phyloP scores from a whole-genome alignment of 1,139 yeast species.

The Pichia sorboxylosa region DNA sequence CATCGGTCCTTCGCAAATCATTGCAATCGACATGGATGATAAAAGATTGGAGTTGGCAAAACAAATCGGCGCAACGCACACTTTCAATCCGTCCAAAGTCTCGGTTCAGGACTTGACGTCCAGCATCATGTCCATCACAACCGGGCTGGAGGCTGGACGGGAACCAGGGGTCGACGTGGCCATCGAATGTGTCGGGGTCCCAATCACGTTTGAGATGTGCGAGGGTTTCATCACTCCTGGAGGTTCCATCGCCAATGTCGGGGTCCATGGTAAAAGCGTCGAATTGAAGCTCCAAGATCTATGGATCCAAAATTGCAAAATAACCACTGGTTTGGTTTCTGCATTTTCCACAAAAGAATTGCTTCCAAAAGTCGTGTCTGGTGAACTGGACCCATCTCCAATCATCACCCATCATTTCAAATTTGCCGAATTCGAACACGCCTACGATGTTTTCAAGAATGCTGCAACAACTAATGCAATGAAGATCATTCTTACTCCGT shows the following conservation, averaged over 20 bases:
- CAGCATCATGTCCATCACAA: conserved; percentile 21
- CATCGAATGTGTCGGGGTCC: conserved; percentile 37
- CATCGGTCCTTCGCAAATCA: conserved; percentile 27
- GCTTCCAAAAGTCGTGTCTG: conserved; percentile 24
- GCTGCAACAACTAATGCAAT: conserved; percentile 35
- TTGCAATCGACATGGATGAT: conserved; percentile 34
- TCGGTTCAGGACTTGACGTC: conserved; percentile 19
- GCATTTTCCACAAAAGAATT: conserved; percentile 29
- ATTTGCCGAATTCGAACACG: conserved; percentile 46
- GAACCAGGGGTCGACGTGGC: conserved; percentile 38
- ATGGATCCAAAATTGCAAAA: conserved; percentile 34
- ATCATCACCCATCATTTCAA: conserved; percentile 55
- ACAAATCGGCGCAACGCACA: conserved; percentile 31
- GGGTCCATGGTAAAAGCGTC: conserved; percentile 35
- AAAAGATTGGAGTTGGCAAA: conserved; percentile 31
- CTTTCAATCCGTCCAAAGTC: conserved; percentile 27
- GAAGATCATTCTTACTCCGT: conserved; percentile 24
- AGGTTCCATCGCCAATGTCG: conserved; percentile 36
- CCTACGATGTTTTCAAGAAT: conserved; percentile 44
- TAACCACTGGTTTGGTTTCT: conserved; percentile 34
- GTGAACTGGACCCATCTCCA: conserved; percentile 29
- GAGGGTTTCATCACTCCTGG: conserved; percentile 35
- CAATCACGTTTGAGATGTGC: conserved; percentile 34
- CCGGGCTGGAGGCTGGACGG: conserved; percentile 13
- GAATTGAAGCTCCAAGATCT: conserved; percentile 32